Percentiles rank a stretch among this genome's conserved stretches.
phyloP scores from a whole-genome alignment of 306 rosid genomes.

The Lathyrus oleraceus region DNA sequence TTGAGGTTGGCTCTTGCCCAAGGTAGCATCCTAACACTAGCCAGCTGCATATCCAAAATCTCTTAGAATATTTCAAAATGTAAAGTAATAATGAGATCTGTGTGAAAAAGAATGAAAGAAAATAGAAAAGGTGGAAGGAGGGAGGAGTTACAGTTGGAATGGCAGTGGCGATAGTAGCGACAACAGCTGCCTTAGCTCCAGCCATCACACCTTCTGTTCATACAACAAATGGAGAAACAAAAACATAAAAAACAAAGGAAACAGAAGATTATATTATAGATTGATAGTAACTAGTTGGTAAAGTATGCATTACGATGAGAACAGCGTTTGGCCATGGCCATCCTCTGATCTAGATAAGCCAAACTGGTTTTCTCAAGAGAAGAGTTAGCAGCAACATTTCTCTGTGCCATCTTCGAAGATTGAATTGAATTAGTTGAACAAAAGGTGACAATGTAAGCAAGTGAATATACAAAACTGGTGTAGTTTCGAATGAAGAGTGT shows the following conservation, averaged over 20 bases:
- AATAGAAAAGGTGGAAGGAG: slow-evolving; percentile 6
- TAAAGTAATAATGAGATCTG: background rate
- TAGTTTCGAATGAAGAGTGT: slow-evolving; percentile 39
- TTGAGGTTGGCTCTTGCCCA: slow-evolving; percentile 97
- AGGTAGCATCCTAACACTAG: slow-evolving; percentile 92
- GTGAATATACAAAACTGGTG: background rate
- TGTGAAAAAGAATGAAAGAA: background rate
- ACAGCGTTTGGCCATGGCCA: slow-evolving; percentile 84
- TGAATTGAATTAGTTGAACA: background rate
- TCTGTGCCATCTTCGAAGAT: slow-evolving; percentile 54
- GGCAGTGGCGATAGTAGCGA: slow-evolving; percentile 87
- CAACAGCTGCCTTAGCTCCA: slow-evolving; percentile 90
- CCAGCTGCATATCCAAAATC: slow-evolving; percentile 55
- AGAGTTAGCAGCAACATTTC: slow-evolving; percentile 53
- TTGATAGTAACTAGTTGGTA: background rate
- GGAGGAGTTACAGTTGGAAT: slow-evolving; percentile 73
- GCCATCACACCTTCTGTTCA: slow-evolving; percentile 88
- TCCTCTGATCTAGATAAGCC: slow-evolving; percentile 68
- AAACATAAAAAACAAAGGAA: background rate
- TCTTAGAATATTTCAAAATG: background rate
- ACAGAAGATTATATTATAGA: background rate
- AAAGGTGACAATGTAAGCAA: background rate
- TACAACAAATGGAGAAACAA: background rate
- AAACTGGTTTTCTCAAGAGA: slow-evolving; percentile 56
- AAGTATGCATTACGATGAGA: slow-evolving; percentile 55